phyloP scores from a whole-genome alignment of 2,329 filamentous ascomycete species.

The Colletotrichum graminicola region DNA sequence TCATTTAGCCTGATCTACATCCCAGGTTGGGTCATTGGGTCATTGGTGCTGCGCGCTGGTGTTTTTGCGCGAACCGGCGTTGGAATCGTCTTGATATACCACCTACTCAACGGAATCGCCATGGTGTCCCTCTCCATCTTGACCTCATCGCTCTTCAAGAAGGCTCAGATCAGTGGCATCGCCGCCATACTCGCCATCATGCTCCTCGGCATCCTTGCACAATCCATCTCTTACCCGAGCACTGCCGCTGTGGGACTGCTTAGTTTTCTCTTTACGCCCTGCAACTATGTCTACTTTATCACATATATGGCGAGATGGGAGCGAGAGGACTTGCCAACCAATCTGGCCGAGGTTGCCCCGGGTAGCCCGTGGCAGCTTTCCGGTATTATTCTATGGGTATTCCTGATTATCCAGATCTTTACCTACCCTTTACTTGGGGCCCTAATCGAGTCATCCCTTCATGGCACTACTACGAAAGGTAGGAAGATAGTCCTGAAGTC shows the following conservation, averaged over 20 bases:
- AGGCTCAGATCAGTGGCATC: slow-evolving; percentile 89
- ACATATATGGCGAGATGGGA: slow-evolving; percentile 84
- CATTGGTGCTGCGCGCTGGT: slow-evolving; percentile 70
- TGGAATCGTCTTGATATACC: slow-evolving; percentile 78
- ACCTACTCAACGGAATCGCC: slow-evolving; percentile 81
- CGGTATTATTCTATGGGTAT: slow-evolving; percentile 82
- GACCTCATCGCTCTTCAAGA: slow-evolving; percentile 86
- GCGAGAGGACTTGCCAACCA: slow-evolving; percentile 67
- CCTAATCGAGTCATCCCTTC: slow-evolving; percentile 78
- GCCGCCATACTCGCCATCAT: slow-evolving; percentile 79
- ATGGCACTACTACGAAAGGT: slow-evolving; percentile 77
- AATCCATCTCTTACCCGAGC: slow-evolving; percentile 74
- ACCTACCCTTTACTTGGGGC: slow-evolving; percentile 82
- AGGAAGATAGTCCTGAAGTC: slow-evolving; percentile 63
- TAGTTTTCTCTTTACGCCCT: slow-evolving; percentile 84
- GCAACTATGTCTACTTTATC: slow-evolving; percentile 87
- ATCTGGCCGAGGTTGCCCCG: slow-evolving; percentile 73
- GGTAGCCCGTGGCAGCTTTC: slow-evolving; percentile 75
- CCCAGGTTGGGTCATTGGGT: slow-evolving; percentile 85
- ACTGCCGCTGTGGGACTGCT: slow-evolving; percentile 77
- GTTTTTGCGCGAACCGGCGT: slow-evolving; percentile 75
- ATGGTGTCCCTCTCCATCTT: slow-evolving; percentile 85
- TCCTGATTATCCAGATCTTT: slow-evolving; percentile 82
- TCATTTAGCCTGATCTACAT: slow-evolving; percentile 84
- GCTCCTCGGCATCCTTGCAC: slow-evolving; percentile 84